A percentile compares a stretch with the other conserved stretches of the same genome.
phyloP scores from a whole-genome alignment of 2,329 filamentous ascomycete genomes.

The Cordyceps tenuipes region DNA sequence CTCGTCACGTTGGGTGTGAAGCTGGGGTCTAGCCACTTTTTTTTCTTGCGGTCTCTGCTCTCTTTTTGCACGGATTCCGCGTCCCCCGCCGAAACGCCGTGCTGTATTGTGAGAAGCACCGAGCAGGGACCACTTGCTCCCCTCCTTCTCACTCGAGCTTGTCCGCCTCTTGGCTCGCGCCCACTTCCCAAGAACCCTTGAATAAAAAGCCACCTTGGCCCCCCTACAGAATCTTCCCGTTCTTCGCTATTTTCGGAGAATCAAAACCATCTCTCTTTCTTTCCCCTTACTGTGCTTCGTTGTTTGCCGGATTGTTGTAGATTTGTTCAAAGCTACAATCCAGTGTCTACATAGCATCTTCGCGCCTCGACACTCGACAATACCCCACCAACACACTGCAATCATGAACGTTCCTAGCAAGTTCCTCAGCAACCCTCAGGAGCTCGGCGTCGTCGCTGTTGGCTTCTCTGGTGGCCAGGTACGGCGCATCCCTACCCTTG shows the following conservation, averaged over 20 bases:
- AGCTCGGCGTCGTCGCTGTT: constrained; percentile 87
- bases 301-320: background rate
- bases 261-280: background rate
- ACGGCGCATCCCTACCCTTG: constrained; percentile 24
- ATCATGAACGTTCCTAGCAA: constrained; percentile 51
- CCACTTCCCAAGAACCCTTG: constrained; percentile 4
- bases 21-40: constrained; percentile 1
- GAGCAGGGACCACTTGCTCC: background rate
- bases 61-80: constrained; percentile 1
- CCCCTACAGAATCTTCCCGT: background rate
- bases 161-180: background rate
- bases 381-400: background rate
- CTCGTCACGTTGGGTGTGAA: constrained; percentile 1
- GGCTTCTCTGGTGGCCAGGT: constrained; percentile 96
- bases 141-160: background rate
- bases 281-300: background rate
- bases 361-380: background rate
- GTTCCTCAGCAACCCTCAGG: constrained; percentile 70
- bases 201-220: constrained; percentile 4
- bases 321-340: background rate
- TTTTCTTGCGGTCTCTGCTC: background rate
- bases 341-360: background rate
- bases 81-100: constrained; percentile 8
- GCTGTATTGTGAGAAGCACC: background rate
- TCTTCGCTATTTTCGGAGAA: background rate